phyloP scores from a whole-genome alignment of 2,329 filamentous ascomycete species.

The Beauveria medogensis region DNA sequence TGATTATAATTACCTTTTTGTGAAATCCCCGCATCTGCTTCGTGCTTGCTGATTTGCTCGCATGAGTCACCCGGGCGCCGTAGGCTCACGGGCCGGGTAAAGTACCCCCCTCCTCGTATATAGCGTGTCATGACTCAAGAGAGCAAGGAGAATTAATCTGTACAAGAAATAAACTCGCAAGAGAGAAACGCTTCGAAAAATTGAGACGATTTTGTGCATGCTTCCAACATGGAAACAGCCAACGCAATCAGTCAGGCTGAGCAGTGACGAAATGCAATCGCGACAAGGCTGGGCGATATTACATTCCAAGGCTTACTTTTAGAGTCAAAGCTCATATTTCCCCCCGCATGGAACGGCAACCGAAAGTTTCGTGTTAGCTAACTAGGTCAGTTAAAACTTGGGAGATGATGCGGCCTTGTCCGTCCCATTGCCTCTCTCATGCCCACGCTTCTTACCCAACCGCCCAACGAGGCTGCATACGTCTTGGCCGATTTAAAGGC shows the following conservation, averaged over 20 bases:
- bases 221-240: not conserved
- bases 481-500: not conserved
- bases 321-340: too few relatives aligned
- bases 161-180: not conserved
- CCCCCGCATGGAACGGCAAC: too few relatives aligned
- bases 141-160: not conserved
- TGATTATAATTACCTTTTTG: too few relatives aligned
- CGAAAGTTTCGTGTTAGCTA: too few relatives aligned
- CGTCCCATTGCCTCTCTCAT: too few relatives aligned
- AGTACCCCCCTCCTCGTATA: not conserved
- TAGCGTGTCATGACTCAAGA: not conserved
- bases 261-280: not conserved
- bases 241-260: not conserved
- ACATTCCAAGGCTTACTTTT: too few relatives aligned
- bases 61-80: not conserved
- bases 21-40: not conserved
- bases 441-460: too few relatives aligned
- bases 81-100: not conserved
- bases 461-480: not conserved
- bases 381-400: too few relatives aligned
- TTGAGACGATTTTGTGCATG: too few relatives aligned
- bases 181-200: not conserved
- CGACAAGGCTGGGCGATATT: not conserved
- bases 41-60: not conserved
- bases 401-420: too few relatives aligned